Evolutionary conservation across 768 basidiomycete genomes (phyloP), one percentile per base, ranked within the genome.

Genomic region (Pleurotus eryngii): DNA sequence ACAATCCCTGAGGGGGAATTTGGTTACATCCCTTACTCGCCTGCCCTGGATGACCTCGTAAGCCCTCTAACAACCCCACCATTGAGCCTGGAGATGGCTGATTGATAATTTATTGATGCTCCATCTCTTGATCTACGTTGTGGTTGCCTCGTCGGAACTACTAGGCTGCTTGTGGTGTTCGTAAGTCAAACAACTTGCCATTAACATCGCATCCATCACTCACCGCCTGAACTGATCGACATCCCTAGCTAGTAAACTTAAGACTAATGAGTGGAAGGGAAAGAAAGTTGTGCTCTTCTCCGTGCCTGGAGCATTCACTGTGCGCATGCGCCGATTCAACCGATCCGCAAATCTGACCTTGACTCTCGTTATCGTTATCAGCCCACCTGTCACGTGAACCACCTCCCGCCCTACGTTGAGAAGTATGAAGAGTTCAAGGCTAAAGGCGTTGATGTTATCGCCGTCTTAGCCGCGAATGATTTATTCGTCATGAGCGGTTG

Each of bases 261-360:
- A 70, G 39, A 89, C 82, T 24, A 74, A 84, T 57, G 76, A 81
- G 47, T 91, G 87, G 87, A 86, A 86, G 69, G 86, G 85, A 65
- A 92, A 92, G 77, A 89, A 87, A 68, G 87, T 92, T 51, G 86
- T 92, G 38, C 65, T 92, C 53, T 79, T 92, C 68, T 76, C 87
- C 57, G 88, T 91, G 35, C 90, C 90, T 15, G 90, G 90, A 46
- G 88, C 89, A 14, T 90, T 91, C 75, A 89, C 89, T 14, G 89
- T 90, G 60, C 59, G 85, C 24, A 12, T 3, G 27, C 7, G 9
- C 7, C 42, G 15, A 30, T 17, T 35, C 48, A n/a, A 35, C 30
- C 30, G 30, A 35, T 35, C 30, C 11, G 30, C 11, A 3, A 35
- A 35, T 35, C 30, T 35, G 30, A 35, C 7, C 22, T 7, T 59